These are phyloP conservation scores for Zelonia costaricensis DNA, from an alignment of 208 protist genomes.

Conservation along the genomic window DNA sequence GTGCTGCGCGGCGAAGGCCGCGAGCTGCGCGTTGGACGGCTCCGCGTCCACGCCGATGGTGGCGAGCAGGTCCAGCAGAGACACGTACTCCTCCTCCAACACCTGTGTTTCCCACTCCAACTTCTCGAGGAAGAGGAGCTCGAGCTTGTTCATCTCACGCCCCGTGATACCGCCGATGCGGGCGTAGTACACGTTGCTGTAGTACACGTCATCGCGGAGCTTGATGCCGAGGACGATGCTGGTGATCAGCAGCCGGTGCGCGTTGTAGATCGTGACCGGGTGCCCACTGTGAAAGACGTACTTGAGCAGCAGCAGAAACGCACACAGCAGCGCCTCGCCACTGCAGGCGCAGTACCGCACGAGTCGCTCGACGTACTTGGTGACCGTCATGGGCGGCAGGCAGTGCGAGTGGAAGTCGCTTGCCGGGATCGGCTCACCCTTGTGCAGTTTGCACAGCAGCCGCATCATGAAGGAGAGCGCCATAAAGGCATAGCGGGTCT, in stretches of 20 bases:
- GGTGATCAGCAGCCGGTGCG: constrained; percentile 93
- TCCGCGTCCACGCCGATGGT: constrained; percentile 23
- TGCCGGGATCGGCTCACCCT: constrained; percentile 48
- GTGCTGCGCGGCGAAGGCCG: constrained; percentile 28
- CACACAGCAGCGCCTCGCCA: constrained; percentile 87
- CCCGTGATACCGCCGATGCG: constrained; percentile 88
- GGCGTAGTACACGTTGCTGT: constrained; percentile 92
- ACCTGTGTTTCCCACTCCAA: constrained; percentile 85
- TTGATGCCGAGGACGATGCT: constrained; percentile 91
- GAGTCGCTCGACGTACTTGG: constrained; percentile 85
- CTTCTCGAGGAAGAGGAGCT: constrained; percentile 82
- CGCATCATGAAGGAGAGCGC: constrained; percentile 61
- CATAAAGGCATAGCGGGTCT: constrained; percentile 34
- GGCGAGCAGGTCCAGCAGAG: constrained; percentile 41
- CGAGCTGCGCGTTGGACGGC: constrained; percentile 22
- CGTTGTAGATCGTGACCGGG: constrained; percentile 89
- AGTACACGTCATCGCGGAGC: constrained; percentile 94
- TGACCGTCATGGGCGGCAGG: constrained; percentile 75
- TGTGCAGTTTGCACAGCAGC: constrained; percentile 61
- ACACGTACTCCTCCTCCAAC: constrained; percentile 51
- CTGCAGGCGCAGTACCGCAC: constrained; percentile 80
- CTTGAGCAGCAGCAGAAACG: constrained; percentile 89
- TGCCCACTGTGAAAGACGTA: constrained; percentile 71
- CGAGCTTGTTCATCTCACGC: constrained; percentile 91
- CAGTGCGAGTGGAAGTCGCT: constrained; percentile 82